These are phyloP conservation scores for Cenchrus americanus DNA, from an alignment of 176 grass and related monocot species.

Conservation along the genomic window DNA sequence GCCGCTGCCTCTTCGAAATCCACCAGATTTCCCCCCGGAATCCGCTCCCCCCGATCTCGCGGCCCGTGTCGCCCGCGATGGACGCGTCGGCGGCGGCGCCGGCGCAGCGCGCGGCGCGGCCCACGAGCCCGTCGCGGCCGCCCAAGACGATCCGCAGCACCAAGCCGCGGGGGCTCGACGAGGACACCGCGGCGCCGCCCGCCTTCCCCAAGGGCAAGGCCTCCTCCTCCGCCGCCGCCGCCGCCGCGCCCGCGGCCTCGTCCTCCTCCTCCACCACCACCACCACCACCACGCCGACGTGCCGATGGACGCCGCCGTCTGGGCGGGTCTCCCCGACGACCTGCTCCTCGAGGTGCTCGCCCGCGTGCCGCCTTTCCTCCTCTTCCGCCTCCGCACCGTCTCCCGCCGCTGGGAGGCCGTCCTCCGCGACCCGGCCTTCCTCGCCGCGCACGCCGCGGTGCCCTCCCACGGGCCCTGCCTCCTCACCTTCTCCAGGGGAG, in stretches of 20 bases:
- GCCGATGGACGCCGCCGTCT: conserved; percentile 70
- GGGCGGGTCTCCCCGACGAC: conserved; percentile 77
- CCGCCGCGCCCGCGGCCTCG: neutral
- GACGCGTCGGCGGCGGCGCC: conserved; percentile 20
- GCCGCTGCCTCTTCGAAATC: conserved; percentile 38
- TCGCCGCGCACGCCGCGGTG: conserved; percentile 68
- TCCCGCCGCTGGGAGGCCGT: conserved; percentile 74
- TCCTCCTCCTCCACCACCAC: neutral
- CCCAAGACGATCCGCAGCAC: conserved; percentile 80
- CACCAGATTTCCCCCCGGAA: conserved; percentile 20
- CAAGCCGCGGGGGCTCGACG: conserved; percentile 80
- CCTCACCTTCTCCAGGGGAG: conserved; percentile 64
- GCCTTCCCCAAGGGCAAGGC: conserved; percentile 39
- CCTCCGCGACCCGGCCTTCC: conserved; percentile 71
- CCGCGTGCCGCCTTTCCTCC: conserved; percentile 86
- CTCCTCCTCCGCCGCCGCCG: neutral
- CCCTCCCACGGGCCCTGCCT: conserved; percentile 86
- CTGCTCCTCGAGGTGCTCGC: conserved; percentile 82
- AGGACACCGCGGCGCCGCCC: conserved; percentile 75
- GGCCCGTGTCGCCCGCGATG: conserved; percentile 24
- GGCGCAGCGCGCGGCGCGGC: conserved; percentile 37
- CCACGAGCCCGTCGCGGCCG: conserved; percentile 71
- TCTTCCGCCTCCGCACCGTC: conserved; percentile 72
- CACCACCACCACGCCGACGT: conserved; percentile 61
- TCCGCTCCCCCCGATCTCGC: conserved; percentile 28